A percentile compares a stretch with the other conserved stretches of the same genome.
Conservation (phyloP, 352 stramenopile genomes). For the Phytophthora aleatoria region DNA sequence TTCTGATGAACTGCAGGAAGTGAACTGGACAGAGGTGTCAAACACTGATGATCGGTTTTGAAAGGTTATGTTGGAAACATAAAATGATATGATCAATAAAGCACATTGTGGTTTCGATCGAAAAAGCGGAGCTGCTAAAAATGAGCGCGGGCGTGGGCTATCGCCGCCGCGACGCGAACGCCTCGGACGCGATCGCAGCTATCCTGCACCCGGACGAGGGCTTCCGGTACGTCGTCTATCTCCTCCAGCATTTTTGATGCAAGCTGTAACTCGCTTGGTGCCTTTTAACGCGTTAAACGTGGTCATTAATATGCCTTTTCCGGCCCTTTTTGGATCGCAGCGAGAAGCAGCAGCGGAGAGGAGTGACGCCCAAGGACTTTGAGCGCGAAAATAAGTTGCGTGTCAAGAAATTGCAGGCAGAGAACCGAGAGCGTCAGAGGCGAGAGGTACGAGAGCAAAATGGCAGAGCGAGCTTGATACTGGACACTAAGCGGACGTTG, state of each 20-base stretch:
- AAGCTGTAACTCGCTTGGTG: background rate
- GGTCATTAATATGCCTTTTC: slow-evolving; percentile 3
- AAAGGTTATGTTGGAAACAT: slow-evolving; percentile 18
- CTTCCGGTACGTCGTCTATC: slow-evolving; percentile 40
- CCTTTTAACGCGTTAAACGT: slow-evolving; percentile 2
- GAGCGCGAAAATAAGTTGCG: slow-evolving; percentile 69
- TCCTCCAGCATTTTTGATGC: background rate
- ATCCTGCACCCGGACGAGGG: slow-evolving; percentile 69
- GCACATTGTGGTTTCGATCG: slow-evolving; percentile 19
- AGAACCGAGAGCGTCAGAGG: slow-evolving; percentile 58
- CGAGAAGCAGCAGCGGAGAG: slow-evolving; percentile 59
- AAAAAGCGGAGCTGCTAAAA: slow-evolving; percentile 9
- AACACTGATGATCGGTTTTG: slow-evolving; percentile 21
- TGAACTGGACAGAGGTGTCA: slow-evolving; percentile 29
- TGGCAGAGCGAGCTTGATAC: background rate
- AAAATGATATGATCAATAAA: slow-evolving; percentile 4
- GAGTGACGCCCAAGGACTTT: slow-evolving; percentile 63
- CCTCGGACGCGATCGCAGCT: slow-evolving; percentile 66
- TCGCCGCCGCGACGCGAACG: slow-evolving; percentile 69
- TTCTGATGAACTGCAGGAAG: slow-evolving; percentile 28
- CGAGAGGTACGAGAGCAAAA: slow-evolving; percentile 35
- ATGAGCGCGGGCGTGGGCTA: slow-evolving; percentile 55
- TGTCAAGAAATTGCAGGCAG: slow-evolving; percentile 61
- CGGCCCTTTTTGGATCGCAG: slow-evolving; percentile 26
- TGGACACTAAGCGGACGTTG: slow-evolving; percentile 7